A percentile compares a stretch with the other conserved stretches of the same genome.
These are phyloP conservation scores for Colletotrichum echinochloae DNA, from an alignment of 2,329 filamentous ascomycete species.

Conservation along the genomic window DNA sequence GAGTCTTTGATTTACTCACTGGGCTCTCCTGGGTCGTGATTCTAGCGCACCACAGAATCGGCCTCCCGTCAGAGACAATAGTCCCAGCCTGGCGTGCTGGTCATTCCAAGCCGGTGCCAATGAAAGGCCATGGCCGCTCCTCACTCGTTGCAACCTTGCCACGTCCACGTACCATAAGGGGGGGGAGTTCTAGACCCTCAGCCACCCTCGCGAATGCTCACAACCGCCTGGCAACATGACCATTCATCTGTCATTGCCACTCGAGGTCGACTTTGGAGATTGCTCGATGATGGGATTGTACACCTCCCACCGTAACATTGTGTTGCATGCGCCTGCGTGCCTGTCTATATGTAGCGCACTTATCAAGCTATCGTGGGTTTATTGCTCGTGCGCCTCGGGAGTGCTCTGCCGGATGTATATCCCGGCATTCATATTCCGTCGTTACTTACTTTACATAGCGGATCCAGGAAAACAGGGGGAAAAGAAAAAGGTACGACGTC, in stretches of 20 bases:
- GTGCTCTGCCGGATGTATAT: not conserved
- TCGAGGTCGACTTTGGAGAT: not conserved
- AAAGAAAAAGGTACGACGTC: not conserved
- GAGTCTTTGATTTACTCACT: not conserved
- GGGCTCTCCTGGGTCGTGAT: not conserved
- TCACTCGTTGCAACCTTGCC: conserved; percentile 31
- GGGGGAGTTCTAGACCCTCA: conserved; percentile 27
- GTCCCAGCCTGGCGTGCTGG: conserved; percentile 17
- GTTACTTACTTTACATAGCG: conserved; percentile 7
- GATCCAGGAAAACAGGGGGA: too few species aligned
- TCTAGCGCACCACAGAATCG: conserved; percentile 2
- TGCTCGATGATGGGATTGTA: conserved; percentile 2
- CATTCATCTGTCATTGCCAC: not conserved
- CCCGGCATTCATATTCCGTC: conserved; percentile 2
- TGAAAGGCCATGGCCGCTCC: conserved; percentile 11
- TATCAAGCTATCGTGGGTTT: not conserved
- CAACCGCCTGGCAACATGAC: not conserved
- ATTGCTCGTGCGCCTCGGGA: not conserved
- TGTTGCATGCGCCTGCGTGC: not conserved
- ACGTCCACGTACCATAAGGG: not conserved
- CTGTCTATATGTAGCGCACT: not conserved
- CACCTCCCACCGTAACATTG: not conserved
- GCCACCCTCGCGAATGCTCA: conserved; percentile 1
- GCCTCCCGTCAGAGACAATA: conserved; percentile 25
- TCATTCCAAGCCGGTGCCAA: conserved; percentile 25